Conservation (phyloP, 2,329 filamentous ascomycete species). For the Capronia americana region DNA sequence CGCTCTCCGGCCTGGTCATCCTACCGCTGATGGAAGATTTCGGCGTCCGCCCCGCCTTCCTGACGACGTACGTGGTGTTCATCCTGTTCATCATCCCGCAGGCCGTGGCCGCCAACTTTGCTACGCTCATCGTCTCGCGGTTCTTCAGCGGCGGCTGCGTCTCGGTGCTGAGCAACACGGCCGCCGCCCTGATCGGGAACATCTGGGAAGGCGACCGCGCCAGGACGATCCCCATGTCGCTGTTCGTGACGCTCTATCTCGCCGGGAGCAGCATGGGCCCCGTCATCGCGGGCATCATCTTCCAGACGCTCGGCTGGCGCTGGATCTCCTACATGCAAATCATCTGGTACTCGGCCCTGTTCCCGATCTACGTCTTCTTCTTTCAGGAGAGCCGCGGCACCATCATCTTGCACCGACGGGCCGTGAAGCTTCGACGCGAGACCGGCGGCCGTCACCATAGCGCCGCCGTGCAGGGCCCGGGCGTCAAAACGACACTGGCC, state of each 20-base stretch:
- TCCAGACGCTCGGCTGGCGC: conserved; percentile 30
- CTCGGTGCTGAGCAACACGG: conserved; percentile 40
- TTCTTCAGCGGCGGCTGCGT: conserved; percentile 43
- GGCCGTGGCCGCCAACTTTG: conserved; percentile 39
- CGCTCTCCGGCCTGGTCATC: conserved; percentile 49
- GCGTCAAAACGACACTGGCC: conserved; percentile 42
- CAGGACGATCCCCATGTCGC: conserved; percentile 33
- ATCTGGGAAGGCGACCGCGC: conserved; percentile 41
- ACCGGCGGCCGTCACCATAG: conserved; percentile 12
- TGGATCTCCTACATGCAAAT: conserved; percentile 42
- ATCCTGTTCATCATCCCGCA: conserved; percentile 40
- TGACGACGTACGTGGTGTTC: conserved; percentile 44
- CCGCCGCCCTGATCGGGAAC: conserved; percentile 41
- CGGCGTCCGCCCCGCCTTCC: conserved; percentile 42
- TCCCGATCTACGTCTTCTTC: conserved; percentile 49
- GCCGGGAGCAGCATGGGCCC: conserved; percentile 34
- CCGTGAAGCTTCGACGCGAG: conserved; percentile 44
- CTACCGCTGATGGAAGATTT: conserved; percentile 52
- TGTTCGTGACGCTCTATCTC: conserved; percentile 33
- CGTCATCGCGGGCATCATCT: conserved; percentile 34
- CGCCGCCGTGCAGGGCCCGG: no score
- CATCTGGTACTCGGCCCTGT: conserved; percentile 53
- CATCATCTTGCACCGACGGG: conserved; percentile 51
- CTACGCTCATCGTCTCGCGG: conserved; percentile 38
- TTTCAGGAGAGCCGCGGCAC: conserved; percentile 57